Evolutionary conservation across 176 grass and related monocot species (phyloP), one percentile per base, ranked within the genome.

Genomic region (Phoenix roebelenii): DNA sequence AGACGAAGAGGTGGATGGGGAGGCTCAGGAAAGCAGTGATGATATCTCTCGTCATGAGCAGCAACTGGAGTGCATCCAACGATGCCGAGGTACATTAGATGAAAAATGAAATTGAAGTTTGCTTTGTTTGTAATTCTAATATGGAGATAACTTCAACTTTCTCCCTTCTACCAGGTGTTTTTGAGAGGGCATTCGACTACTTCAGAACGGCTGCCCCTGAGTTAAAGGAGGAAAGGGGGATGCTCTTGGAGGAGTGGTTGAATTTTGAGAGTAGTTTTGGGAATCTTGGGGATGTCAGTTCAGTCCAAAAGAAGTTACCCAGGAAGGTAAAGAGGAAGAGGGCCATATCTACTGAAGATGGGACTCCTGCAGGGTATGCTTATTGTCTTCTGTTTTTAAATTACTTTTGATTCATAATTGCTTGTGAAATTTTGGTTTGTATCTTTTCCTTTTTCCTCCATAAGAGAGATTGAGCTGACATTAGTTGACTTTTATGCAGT

Each of bases 221-320:
- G 26, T 72, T 91, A 29, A 90, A 91, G 72, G 92, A 91, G 73
- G 92, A 97, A 79, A 91, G 92, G 72, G 84, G 83, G 22, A 97
- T 97, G 87, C 81, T 97, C 32, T 76, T 97, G 60, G 92, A 97
- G 67, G 92, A 97, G 23, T 97, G 87, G 92, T 59, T 97, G 20
- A 91, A 88, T 48, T 76, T 88, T 58, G 92, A 97, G 65, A 71
- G 75, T 68, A 72, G 72, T 77, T 88, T 91, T 73, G 80, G 78
- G 56, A 71, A 71, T 59, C 59, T 80, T 49, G 87, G 87, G 15
- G 87, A 91, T 73, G 72, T 88, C 53, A 91, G 75, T 23, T 58
- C 88, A 80, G 84, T 88, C 52, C 92, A 97, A 60, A 97, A 88
- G 61, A 91, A 97, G 69, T 82, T 81, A 0, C 87, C 92, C 16